Conservation (phyloP, 2,329 filamentous ascomycete species). For the Sclerotinia borealis region DNA sequence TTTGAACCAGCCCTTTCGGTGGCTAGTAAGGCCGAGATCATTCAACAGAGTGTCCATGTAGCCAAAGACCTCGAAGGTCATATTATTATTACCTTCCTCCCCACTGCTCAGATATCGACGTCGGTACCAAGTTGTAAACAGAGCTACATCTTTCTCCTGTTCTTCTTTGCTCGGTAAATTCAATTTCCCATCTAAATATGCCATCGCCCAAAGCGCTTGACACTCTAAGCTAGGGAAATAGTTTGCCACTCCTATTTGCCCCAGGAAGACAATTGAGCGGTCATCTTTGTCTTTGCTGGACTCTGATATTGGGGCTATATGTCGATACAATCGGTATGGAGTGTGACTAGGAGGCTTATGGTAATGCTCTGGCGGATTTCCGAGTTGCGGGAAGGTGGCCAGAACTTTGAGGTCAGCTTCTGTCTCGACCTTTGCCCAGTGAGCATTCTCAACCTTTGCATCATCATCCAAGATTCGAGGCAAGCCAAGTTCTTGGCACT, state of each 20-base stretch:
- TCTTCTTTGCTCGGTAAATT: background rate
- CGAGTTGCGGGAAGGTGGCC: conserved; percentile 2
- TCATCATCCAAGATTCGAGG: conserved; percentile 20
- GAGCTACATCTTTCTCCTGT: conserved; percentile 2
- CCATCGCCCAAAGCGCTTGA: conserved; percentile 9
- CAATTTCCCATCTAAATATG: conserved; percentile 10
- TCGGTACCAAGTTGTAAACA: conserved; percentile 8
- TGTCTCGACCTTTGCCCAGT: conserved; percentile 24
- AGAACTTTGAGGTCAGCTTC: conserved; percentile 2
- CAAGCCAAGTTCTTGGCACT: conserved; percentile 22
- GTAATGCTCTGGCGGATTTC: conserved; percentile 10
- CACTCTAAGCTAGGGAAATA: conserved; percentile 1
- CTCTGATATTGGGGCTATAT: background rate
- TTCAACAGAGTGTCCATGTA: conserved; percentile 2
- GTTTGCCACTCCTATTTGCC: background rate
- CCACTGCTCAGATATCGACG: conserved; percentile 11
- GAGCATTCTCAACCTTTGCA: conserved; percentile 16
- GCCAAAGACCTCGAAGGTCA: background rate
- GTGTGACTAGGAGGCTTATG: background rate
- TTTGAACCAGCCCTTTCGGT: conserved; percentile 3
- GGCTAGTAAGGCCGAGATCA: background rate
- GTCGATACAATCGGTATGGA: conserved; percentile 8
- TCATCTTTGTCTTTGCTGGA: background rate
- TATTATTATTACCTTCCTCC: background rate
- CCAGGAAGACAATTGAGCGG: conserved; percentile 9